phyloP scores from a whole-genome alignment of 148 eudicot genomes.

The Vaccinium macrocarpon region DNA sequence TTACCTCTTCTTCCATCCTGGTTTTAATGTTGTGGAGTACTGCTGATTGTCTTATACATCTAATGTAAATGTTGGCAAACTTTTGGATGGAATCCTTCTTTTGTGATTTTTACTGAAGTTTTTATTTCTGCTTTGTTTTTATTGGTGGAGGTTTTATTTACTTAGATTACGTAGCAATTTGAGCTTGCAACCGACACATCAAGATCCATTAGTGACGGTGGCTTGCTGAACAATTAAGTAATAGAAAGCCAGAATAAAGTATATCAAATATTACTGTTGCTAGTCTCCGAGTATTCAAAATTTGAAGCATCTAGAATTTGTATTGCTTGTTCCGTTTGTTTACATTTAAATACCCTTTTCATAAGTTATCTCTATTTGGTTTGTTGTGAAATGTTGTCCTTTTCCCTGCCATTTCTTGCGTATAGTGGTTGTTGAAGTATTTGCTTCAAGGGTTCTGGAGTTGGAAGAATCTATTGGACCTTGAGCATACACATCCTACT shows the following conservation, averaged over 20 bases:
- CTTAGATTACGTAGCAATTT: background rate
- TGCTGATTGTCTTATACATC: background rate
- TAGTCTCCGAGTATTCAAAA: background rate
- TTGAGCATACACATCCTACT: background rate
- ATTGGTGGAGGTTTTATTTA: background rate
- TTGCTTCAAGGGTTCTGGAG: background rate
- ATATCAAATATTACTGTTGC: background rate
- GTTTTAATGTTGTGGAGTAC: background rate
- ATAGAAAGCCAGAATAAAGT: background rate
- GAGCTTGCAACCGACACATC: background rate
- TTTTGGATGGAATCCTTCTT: background rate
- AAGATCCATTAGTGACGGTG: background rate
- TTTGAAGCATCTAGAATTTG: background rate
- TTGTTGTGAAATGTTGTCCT: background rate
- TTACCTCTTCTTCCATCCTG: conserved; percentile 31
- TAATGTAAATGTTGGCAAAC: conserved; percentile 8
- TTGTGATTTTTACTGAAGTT: background rate
- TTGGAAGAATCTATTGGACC: conserved; percentile 8
- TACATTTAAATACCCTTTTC: conserved; percentile 6
- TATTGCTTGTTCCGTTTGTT: background rate
- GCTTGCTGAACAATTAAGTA: background rate
- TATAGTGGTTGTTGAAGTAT: background rate
- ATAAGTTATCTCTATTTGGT: background rate
- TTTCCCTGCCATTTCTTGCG: background rate
- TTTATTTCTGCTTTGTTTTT: background rate